These are phyloP conservation scores for Nicotiana tomentosiformis DNA, from an alignment of 257 asterid species.

Conservation along the genomic window DNA sequence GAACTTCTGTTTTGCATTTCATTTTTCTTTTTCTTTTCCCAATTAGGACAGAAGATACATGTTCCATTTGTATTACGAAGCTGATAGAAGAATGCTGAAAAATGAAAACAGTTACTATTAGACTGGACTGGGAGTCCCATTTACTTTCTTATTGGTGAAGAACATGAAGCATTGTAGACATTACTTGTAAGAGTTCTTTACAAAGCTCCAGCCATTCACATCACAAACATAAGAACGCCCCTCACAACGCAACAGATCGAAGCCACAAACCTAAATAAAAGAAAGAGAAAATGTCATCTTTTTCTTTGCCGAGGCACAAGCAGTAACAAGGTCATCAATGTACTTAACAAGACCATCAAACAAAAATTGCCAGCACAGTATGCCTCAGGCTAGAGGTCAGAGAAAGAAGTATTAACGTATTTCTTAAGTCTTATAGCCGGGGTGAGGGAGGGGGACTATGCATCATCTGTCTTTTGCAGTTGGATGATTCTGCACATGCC, in stretches of 20 bases:
- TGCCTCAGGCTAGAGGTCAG: not conserved
- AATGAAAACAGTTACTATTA: not conserved
- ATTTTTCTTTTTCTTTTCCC: not conserved
- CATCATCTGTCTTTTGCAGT: not conserved
- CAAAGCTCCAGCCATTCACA: constrained; percentile 99
- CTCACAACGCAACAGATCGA: constrained; percentile 94
- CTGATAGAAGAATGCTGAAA: not conserved
- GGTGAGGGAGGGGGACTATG: not conserved
- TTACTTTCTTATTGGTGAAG: not conserved
- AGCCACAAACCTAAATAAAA: constrained; percentile 88
- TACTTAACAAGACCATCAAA: not conserved
- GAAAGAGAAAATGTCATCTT: not conserved
- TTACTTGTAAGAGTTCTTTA: constrained; percentile 92
- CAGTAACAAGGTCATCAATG: not conserved
- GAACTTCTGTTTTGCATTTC: not conserved
- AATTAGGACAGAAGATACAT: not conserved
- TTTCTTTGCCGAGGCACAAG: not conserved
- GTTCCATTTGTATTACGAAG: not conserved
- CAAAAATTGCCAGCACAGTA: not conserved
- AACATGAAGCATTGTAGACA: not conserved
- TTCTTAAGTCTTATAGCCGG: not conserved
- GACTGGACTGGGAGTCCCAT: not conserved
- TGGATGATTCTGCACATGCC: constrained; percentile 5
- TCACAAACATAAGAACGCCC: constrained; percentile 97
- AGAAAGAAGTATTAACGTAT: not conserved